phyloP scores from a whole-genome alignment of 164 flowering plant genomes.

The Tetrastigma voinierianum region DNA sequence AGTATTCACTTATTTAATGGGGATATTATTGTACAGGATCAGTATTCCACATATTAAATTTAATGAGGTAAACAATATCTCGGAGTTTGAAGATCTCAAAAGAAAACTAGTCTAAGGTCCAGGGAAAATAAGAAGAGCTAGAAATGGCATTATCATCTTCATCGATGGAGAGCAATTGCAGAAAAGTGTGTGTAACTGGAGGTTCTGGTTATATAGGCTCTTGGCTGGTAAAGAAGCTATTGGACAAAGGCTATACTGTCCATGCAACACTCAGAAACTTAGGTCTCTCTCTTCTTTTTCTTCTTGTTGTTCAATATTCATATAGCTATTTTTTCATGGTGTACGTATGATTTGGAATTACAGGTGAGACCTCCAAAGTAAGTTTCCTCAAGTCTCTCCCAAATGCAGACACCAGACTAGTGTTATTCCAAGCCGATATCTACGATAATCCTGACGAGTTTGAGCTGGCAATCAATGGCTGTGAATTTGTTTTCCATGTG shows the following conservation, averaged over 20 bases:
- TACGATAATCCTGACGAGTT: conserved; percentile 25
- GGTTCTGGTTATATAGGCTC: conserved; percentile 23
- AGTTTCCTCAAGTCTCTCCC: conserved; percentile 14
- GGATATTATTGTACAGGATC: too few relatives aligned
- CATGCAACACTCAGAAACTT: conserved; percentile 21
- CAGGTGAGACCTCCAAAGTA: conserved; percentile 22
- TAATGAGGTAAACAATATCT: too few relatives aligned
- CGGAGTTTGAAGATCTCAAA: too few relatives aligned
- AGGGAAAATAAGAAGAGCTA: neutral
- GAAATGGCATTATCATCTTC: neutral
- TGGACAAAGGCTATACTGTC: conserved; percentile 15
- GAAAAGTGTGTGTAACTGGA: conserved; percentile 22
- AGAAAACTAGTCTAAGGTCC: neutral
- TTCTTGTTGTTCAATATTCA: neutral
- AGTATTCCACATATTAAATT: too few relatives aligned
- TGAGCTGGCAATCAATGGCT: conserved; percentile 25
- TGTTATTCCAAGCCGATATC: conserved; percentile 25
- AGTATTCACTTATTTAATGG: too few relatives aligned
- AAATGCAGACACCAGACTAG: conserved; percentile 14
- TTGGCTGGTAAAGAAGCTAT: conserved; percentile 18
- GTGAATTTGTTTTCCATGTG: conserved; percentile 32
- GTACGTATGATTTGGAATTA: neutral
- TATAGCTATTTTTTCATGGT: neutral
- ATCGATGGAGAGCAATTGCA: neutral
- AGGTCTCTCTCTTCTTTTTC: conserved; percentile 12